phyloP scores from a whole-genome alignment of 2,329 filamentous ascomycete genomes.

The Hypomyces rosellus region DNA sequence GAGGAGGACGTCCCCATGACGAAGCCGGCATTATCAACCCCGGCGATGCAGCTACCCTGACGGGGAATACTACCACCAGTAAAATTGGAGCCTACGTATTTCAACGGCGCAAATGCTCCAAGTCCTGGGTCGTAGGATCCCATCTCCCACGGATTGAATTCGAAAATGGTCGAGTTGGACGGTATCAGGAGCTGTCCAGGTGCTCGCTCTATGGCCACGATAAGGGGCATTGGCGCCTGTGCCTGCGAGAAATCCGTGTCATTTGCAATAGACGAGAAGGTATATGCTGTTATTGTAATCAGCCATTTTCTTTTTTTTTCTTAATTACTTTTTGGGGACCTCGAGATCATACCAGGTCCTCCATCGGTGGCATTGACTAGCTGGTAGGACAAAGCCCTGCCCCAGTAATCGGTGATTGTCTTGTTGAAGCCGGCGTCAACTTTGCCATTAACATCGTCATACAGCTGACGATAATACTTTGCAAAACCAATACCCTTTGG shows the following conservation, averaged over 20 bases:
- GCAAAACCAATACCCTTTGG: constrained; percentile 20
- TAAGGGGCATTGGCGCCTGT: constrained; percentile 63
- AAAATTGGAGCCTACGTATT: constrained; percentile 70
- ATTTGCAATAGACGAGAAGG: constrained; percentile 60
- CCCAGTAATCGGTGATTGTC: constrained; percentile 77
- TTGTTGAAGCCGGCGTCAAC: constrained; percentile 47
- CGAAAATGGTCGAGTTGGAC: constrained; percentile 67
- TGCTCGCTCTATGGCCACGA: constrained; percentile 62
- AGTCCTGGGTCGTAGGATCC: constrained; percentile 69
- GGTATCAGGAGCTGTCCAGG: constrained; percentile 56
- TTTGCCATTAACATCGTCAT: constrained; percentile 55
- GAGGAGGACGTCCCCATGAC: constrained; percentile 82
- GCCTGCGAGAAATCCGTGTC: constrained; percentile 56
- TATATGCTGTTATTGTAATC: constrained; percentile 45
- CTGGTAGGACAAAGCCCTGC: constrained; percentile 69
- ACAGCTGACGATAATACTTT: constrained; percentile 56
- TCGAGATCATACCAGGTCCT: constrained; percentile 41
- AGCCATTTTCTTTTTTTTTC: background rate
- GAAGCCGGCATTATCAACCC: constrained; percentile 77
- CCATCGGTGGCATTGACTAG: constrained; percentile 66
- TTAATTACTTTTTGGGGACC: background rate
- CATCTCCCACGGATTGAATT: constrained; percentile 75
- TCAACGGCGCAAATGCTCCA: constrained; percentile 63
- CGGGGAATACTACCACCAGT: constrained; percentile 51
- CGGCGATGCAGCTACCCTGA: constrained; percentile 59